Evolutionary conservation across 495 filamentous ascomycete genomes (phyloP).

Genomic region (Aspergillus leporis): DNA sequence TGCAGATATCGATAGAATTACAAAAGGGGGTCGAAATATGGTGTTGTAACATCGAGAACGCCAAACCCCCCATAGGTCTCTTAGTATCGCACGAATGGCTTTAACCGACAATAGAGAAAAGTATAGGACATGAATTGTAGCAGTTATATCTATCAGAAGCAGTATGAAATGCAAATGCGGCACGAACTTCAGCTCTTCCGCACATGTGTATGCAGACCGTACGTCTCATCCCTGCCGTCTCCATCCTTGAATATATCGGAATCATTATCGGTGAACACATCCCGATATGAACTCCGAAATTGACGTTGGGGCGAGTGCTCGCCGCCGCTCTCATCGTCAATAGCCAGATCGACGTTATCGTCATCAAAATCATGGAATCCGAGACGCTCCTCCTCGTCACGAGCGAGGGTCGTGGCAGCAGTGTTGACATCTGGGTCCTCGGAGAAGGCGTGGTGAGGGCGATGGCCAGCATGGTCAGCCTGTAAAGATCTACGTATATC

Average conservation of each 20-base stretch:
- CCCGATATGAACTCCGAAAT: slow-evolving; percentile 39
- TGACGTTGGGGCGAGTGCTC: slow-evolving; percentile 27
- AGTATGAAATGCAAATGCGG: background rate
- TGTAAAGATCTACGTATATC: slow-evolving; percentile 44
- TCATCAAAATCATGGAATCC: slow-evolving; percentile 47
- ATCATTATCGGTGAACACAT: slow-evolving; percentile 58
- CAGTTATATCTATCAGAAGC: slow-evolving; percentile 12
- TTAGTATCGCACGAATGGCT: background rate
- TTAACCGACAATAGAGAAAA: background rate
- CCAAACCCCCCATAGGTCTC: background rate
- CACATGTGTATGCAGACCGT: slow-evolving; percentile 49
- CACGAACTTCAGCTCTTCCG: slow-evolving; percentile 13
- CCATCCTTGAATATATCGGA: slow-evolving; percentile 48
- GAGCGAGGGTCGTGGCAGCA: slow-evolving; percentile 45
- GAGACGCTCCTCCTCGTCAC: slow-evolving; percentile 51
- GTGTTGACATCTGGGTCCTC: slow-evolving; percentile 46
- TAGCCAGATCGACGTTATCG: slow-evolving; percentile 41
- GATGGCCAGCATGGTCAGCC: slow-evolving; percentile 40
- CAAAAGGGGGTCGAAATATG: background rate
- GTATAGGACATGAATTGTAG: slow-evolving; percentile 12
- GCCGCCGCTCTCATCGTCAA: slow-evolving; percentile 41
- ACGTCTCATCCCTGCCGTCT: slow-evolving; percentile 41
- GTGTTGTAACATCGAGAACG: background rate
- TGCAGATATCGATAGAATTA: background rate
- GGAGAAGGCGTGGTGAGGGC: slow-evolving; percentile 43